These are phyloP conservation scores for Fusarium sterilihyphosum DNA, from an alignment of 2,329 filamentous ascomycete species.

Conservation along the genomic window DNA sequence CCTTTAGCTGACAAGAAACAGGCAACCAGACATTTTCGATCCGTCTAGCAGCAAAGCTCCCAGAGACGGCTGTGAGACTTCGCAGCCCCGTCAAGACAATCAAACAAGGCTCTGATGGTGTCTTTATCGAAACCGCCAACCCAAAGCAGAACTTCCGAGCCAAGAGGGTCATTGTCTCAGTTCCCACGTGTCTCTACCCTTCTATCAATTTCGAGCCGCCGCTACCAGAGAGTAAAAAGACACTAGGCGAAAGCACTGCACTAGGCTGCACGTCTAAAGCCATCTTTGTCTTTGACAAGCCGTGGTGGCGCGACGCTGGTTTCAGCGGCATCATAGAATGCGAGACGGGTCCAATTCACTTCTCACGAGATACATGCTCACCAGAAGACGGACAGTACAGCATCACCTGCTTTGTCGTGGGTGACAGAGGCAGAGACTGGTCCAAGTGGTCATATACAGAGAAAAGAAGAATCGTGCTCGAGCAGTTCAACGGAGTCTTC, in stretches of 20 bases:
- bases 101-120: slow-evolving; percentile 14
- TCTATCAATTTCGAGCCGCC: slow-evolving; percentile 40
- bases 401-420: slow-evolving; percentile 47
- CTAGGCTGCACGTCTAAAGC: slow-evolving; percentile 51
- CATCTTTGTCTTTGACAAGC: slow-evolving; percentile 53
- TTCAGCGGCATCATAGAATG: slow-evolving; percentile 55
- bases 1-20: neutral
- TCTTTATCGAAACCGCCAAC: slow-evolving; percentile 26
- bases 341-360: slow-evolving; percentile 42
- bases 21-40: slow-evolving; percentile 29
- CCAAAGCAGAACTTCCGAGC: slow-evolving; percentile 20
- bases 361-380: slow-evolving; percentile 43
- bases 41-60: slow-evolving; percentile 23
- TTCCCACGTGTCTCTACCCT: slow-evolving; percentile 38
- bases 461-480: neutral
- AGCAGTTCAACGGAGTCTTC: slow-evolving; percentile 23
- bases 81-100: slow-evolving; percentile 30
- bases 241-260: slow-evolving; percentile 43
- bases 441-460: slow-evolving; percentile 16
- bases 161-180: slow-evolving; percentile 41
- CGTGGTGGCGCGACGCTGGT: slow-evolving; percentile 57
- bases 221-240: slow-evolving; percentile 44
- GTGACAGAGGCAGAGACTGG: slow-evolving; percentile 41
- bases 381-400: slow-evolving; percentile 39
- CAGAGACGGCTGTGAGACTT: slow-evolving; percentile 16